Evolutionary conservation across 192 early-diverging fungal genomes (phyloP), one percentile per base, ranked within the genome.

Genomic region (Coemansia sp.): DNA sequence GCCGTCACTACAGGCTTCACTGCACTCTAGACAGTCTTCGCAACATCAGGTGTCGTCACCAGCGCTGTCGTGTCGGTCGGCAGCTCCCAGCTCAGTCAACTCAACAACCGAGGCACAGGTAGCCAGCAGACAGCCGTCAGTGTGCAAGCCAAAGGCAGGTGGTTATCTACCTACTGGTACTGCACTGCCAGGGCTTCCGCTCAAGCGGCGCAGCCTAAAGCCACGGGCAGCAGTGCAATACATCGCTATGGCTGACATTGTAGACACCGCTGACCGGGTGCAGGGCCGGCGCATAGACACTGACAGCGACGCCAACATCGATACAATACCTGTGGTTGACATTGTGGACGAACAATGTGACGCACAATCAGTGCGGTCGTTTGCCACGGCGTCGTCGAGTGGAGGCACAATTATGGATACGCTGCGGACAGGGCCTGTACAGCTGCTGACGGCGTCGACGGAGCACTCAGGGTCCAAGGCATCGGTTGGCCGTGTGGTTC

Each of bases 381-480:
- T 62, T 43, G 64, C 41, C 11, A 73, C 70, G 8, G 67, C 47
- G 22, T 69, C 70, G 10, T 79, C 76, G 12, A 73, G 76, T 53
- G 64, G 63, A 11, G 76, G 68, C 12, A 70, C 76, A 25, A 48
- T 79, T 24, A 69, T 79, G 76, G 66, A 70, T 0, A 21, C 59
- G 7, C 65, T 79, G 61, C 70, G 76, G 12, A n/a, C 49, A 2
- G 76, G 71, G 12, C 70, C 67, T 2, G 76, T 79, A 4, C 70
- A 73, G 50, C 67, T 79, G 43, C 32, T 66, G 51, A 73, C 76
- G 12, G 76, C 76, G 17, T 79, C 76, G 12, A 64, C 76, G 1
- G 76, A 79, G 43, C 60, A 69, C 54, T 79, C 76, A 29, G 76
- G 76, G 17, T 79, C 76, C 43, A 79, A 79, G 60, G 76, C 76